These are phyloP conservation scores for Daedaleopsis nitida DNA, from an alignment of 768 basidiomycete genomes.

Conservation along the genomic window DNA sequence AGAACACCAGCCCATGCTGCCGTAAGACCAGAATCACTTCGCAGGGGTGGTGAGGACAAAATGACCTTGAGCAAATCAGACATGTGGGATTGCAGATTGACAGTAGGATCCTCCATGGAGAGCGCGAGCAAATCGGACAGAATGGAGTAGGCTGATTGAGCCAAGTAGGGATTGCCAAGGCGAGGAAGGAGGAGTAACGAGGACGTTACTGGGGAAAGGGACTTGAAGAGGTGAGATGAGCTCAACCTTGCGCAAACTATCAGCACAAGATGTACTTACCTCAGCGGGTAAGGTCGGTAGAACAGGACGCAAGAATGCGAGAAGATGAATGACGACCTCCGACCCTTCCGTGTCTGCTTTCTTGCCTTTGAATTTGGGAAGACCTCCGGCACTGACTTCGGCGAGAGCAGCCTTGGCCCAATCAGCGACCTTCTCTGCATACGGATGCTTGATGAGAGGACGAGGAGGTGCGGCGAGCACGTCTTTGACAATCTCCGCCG, in stretches of 20 bases:
- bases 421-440: constrained; percentile 76
- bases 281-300: constrained; percentile 62
- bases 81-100: constrained; percentile 54
- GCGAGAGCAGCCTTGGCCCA: constrained; percentile 72
- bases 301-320: constrained; percentile 70
- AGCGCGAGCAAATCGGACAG: constrained; percentile 77
- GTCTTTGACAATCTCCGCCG: constrained; percentile 82
- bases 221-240: constrained; percentile 45
- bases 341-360: constrained; percentile 55
- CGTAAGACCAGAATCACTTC: constrained; percentile 62
- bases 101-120: constrained; percentile 51
- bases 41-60: constrained; percentile 60
- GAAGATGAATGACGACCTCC: constrained; percentile 78
- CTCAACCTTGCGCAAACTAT: neutral
- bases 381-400: constrained; percentile 63
- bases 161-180: constrained; percentile 85
- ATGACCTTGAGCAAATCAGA: constrained; percentile 65
- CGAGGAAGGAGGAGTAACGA: constrained; percentile 82
- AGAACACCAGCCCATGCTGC: constrained; percentile 81
- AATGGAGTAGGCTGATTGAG: constrained; percentile 84
- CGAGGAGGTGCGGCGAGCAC: constrained; percentile 75
- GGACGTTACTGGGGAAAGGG: constrained; percentile 67
- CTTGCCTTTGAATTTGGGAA: constrained; percentile 62
- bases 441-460: constrained; percentile 82
- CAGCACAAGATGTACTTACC: constrained; percentile 44